Base-by-base conservation (phyloP, 1,139 yeast species). In the Candida tropicalis region DNA sequence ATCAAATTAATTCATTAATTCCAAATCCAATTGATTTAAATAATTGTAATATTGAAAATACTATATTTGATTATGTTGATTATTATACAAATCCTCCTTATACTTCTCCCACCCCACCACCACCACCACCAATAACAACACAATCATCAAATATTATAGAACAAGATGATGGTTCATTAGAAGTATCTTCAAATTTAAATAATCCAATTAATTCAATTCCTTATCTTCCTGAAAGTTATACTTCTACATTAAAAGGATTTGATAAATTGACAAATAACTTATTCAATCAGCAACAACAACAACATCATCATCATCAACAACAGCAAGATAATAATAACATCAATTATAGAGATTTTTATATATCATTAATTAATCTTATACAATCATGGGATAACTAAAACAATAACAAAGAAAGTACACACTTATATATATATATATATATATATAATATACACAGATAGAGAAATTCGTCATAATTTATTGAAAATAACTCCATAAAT, bases 1-100 rank as follows among this genome's bases (percentile, higher is more conserved):
- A 41, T 10, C 52, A 53, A 7, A 60, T 65, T 10, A 56, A 56
- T 38, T 53, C 31, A 51, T 8, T 52, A 40, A 27, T 49, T 59
- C 41, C 23, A 26, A 41, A 45, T 22, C 25, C 12, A 11, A 45
- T 46, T 26, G 41, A 52, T 59, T 32, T 63, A 36, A 50, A 62
- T 45, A 15, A 31, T 17, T 32, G 42, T 7, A 39, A 31, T 11
- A 27, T 47, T 18, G 38, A 46, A 9, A 12, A 35, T 29, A 37
- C 34, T 5, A 35, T 24, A 5, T 35, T 39, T 32, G 41, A 43
- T 31, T 33, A 39, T 24, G 28, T 22, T 18, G 42, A 45, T 28
- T 37, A 40, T 33, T 45, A 45, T 22, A 17, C 18, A 11, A 13
- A 2, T 3, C n/a, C 15, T 15, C 22, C 22, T 18, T 18, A 18